A percentile compares a stretch with the other conserved stretches of the same genome.
Evolutionary conservation across 495 filamentous ascomycete genomes (phyloP).

Genomic region (Neurospora cerealis): DNA sequence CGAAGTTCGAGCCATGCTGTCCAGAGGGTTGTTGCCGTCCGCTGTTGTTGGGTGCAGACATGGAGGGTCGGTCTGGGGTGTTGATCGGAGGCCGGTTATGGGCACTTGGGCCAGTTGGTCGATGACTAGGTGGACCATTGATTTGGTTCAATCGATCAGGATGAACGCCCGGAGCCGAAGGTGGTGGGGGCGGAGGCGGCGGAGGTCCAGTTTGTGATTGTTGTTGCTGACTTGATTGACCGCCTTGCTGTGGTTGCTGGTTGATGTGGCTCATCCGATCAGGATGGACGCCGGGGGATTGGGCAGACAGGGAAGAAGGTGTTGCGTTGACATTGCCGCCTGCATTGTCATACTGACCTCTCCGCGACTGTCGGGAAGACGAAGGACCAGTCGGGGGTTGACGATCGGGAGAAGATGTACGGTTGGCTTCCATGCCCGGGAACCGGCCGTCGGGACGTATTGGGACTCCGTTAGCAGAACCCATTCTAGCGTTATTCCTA

Average conservation of each 20-base stretch:
- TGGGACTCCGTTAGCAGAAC: conserved; percentile 22
- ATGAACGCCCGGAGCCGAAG: conserved; percentile 11
- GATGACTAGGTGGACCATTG: conserved; percentile 2
- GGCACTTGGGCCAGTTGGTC: conserved; percentile 12
- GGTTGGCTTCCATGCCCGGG: conserved; percentile 21
- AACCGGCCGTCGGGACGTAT: conserved; percentile 28
- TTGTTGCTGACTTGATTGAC: neutral
- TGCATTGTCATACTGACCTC: conserved; percentile 27
- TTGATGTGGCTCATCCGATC: conserved; percentile 33
- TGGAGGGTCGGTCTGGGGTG: conserved; percentile 26
- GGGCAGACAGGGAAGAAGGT: conserved; percentile 16
- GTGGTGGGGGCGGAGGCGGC: conserved; percentile 13
- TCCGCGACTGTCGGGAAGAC: conserved; percentile 27
- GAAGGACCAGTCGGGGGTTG: conserved; percentile 40
- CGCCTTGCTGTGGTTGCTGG: neutral
- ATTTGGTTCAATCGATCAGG: conserved; percentile 38
- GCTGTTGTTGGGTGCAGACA: conserved; percentile 13
- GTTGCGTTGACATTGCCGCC: conserved; percentile 15
- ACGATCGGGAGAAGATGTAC: conserved; percentile 34
- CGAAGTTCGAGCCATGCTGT: conserved; percentile 22
- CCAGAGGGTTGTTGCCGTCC: conserved; percentile 14
- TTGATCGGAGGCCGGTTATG: conserved; percentile 21
- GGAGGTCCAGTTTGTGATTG: conserved; percentile 10
- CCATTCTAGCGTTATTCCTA: conserved; percentile 25
- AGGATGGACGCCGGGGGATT: conserved; percentile 28